A percentile compares a stretch with the other conserved stretches of the same genome.
Evolutionary conservation across 768 basidiomycete genomes (phyloP).

Genomic region (Austroboletus festivus): DNA sequence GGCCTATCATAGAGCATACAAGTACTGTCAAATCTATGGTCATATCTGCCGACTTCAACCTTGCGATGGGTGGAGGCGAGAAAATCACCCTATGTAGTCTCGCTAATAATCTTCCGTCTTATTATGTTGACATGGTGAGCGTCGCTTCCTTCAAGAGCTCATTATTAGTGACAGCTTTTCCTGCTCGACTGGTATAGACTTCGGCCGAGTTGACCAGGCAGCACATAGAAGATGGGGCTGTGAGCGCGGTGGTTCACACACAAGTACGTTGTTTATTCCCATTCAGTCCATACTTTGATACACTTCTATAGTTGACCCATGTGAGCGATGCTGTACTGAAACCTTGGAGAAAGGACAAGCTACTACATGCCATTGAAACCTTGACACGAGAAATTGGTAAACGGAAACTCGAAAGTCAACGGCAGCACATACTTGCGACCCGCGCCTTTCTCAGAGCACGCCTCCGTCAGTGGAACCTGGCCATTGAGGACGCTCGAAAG

Average conservation of each 20-base stretch:
- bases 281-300: not conserved
- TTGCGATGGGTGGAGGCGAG: not conserved
- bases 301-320: no score
- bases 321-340: not conserved
- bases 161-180: no score
- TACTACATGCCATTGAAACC: not conserved
- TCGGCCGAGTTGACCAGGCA: no score
- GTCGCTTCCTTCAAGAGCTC: not conserved
- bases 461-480: not conserved
- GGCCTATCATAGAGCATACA: not conserved
- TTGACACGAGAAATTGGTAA: not conserved
- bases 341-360: not conserved
- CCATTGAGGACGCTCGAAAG: not conserved
- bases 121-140: not conserved
- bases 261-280: no score
- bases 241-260: no score
- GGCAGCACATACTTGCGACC: not conserved
- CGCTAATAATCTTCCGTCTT: not conserved
- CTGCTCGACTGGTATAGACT: no score
- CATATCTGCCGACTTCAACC: not conserved
- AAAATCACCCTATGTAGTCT: not conserved
- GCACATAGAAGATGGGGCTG: no score
- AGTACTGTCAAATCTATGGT: not conserved
- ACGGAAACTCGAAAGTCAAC: not conserved
- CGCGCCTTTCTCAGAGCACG: not conserved